Evolutionary conservation across 2,329 filamentous ascomycete genomes (phyloP).

Genomic region (Dryadomyces quercus-mongolicae): DNA sequence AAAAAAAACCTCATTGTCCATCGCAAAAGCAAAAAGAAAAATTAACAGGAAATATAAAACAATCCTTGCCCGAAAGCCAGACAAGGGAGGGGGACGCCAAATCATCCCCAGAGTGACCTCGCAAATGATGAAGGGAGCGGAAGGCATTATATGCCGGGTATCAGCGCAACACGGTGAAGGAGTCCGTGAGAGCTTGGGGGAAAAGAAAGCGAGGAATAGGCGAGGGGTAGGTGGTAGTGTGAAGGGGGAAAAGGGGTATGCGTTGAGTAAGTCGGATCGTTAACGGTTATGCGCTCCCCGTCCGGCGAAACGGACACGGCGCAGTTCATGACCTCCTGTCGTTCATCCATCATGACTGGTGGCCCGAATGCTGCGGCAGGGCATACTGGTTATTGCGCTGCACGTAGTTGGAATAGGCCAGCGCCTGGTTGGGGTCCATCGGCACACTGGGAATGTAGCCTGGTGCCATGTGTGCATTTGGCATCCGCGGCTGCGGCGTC

Average conservation of each 20-base stretch:
- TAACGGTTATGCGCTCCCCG: not conserved
- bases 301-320: not conserved
- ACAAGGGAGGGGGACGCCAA: not conserved
- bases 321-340: not conserved
- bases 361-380: constrained; percentile 74
- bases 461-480: constrained; percentile 50
- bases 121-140: constrained; percentile 10
- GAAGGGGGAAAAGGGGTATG: not conserved
- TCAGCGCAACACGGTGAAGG: constrained; percentile 27
- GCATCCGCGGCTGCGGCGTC: constrained; percentile 55
- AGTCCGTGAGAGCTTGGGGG: constrained; percentile 11
- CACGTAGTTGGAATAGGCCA: constrained; percentile 76
- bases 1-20: not conserved
- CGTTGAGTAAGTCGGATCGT: not conserved
- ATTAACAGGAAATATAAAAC: constrained; percentile 1
- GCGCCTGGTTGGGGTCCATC: constrained; percentile 64
- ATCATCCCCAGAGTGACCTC: constrained; percentile 7
- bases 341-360: constrained; percentile 49
- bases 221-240: not conserved
- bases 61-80: not conserved
- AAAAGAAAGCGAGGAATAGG: constrained; percentile 9
- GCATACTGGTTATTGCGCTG: constrained; percentile 62
- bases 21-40: not conserved
- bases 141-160: constrained; percentile 49
- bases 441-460: constrained; percentile 53